Base-by-base conservation (phyloP, 345 rosid genomes). In the Excoecaria agallocha region DNA sequence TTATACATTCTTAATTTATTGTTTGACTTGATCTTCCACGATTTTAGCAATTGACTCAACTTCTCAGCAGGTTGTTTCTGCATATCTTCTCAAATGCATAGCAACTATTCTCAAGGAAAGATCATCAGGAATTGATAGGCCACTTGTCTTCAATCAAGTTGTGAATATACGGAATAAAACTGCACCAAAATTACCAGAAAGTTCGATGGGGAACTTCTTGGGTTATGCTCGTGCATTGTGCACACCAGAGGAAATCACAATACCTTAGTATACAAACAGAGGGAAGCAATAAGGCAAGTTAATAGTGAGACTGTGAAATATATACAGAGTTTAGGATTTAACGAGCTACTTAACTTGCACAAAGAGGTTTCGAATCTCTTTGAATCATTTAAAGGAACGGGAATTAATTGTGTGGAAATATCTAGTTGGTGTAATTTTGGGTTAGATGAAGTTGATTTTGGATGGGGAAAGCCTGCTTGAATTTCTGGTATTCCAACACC, bases 181-280 rank as follows among this genome's bases (percentile, higher is more conserved):
- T 7, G 25, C 51, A 22, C 82, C 84, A 4, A 79, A 74, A 7
- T 72, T 82, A 12, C 73, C 84, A 2, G 77, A 85, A 25, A 55
- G 63, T 68, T 66, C 84, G 1, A 54, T 85, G 0, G 90, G 89
- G 20, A 88, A 85, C 64, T 79, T 84, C 11, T 62, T 85, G 9
- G 75, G 81, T 75, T 11, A 58, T 12, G 67, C 74, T 1, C 56
- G 13, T 19, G 41, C 74, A 15, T 38, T 66, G 5, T 60, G 45
- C 35, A 30, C 22, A 39, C 8, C 38, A 1, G 57, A 67, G 62
- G 77, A 68, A 2, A 17, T 11, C 20, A 74, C 60, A 25, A 38
- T 80, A 41, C 22, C n/a, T 69, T 72, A 8, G 77, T 39, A 0
- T 12, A 45, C 11, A 51, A 37, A n/a, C 35, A 76, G 38, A 76